Evolutionary conservation across 2,329 filamentous ascomycete species (phyloP).

Genomic region (Penicillium sp.): DNA sequence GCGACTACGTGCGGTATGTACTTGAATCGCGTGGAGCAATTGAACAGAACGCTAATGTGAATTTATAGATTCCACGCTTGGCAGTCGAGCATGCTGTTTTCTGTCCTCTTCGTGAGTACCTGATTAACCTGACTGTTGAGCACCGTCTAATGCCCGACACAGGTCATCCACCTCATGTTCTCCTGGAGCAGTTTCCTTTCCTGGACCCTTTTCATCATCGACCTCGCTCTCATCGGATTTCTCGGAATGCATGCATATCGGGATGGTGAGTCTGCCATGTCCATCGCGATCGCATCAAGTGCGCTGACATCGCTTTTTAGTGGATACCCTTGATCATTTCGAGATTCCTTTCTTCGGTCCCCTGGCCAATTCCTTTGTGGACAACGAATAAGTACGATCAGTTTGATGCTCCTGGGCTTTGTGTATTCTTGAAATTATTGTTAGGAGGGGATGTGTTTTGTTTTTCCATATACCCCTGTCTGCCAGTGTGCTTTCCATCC

Average conservation of each 20-base stretch:
- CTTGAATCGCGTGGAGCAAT: background rate
- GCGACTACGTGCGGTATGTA: slow-evolving; percentile 85
- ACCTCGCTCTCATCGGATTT: slow-evolving; percentile 73
- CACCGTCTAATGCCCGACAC: slow-evolving; percentile 35
- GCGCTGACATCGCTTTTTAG: slow-evolving; percentile 33
- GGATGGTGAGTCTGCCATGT: slow-evolving; percentile 60
- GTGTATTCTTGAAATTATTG: slow-evolving; percentile 10
- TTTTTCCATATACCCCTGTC: slow-evolving; percentile 22
- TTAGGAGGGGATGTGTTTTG: slow-evolving; percentile 10
- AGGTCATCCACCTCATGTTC: slow-evolving; percentile 80
- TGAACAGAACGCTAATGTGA: background rate
- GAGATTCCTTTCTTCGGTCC: slow-evolving; percentile 85
- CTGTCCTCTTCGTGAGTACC: slow-evolving; percentile 56
- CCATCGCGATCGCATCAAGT: background rate
- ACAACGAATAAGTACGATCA: slow-evolving; percentile 65
- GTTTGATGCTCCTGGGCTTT: slow-evolving; percentile 5
- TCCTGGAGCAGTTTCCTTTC: slow-evolving; percentile 80
- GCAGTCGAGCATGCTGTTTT: slow-evolving; percentile 85
- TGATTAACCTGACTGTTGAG: background rate
- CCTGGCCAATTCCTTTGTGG: slow-evolving; percentile 83
- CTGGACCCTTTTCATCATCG: slow-evolving; percentile 75
- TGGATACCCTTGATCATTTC: slow-evolving; percentile 65
- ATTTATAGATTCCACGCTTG: slow-evolving; percentile 81
- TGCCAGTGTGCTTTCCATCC: slow-evolving; percentile 7
- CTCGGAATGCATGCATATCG: slow-evolving; percentile 76